Percentiles rank a stretch among this genome's conserved stretches.
These are phyloP conservation scores for Ceratocystis papillata DNA, from an alignment of 2,329 filamentous ascomycete genomes.

Conservation along the genomic window DNA sequence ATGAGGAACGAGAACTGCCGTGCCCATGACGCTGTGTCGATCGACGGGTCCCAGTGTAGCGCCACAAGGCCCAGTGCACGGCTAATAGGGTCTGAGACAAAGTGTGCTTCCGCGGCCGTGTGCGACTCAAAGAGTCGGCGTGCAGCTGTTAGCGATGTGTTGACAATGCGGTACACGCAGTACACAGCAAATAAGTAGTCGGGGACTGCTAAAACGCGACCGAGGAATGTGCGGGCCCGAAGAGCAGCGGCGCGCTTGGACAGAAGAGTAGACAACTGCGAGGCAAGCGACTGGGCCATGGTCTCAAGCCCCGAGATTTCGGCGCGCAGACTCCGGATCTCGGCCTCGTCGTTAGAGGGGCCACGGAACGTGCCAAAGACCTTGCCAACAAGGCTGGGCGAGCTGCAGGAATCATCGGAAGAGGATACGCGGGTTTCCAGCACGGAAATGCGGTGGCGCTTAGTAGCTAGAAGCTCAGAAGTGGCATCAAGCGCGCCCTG, in stretches of 20 bases:
- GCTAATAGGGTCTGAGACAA: conserved; percentile 60
- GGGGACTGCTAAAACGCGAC: conserved; percentile 50
- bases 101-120: conserved; percentile 27
- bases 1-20: conserved; percentile 81
- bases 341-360: conserved; percentile 47
- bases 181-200: conserved; percentile 66
- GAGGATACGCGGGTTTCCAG: conserved; percentile 48
- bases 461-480: conserved; percentile 65
- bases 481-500: conserved; percentile 68
- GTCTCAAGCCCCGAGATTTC: conserved; percentile 71
- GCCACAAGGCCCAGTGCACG: conserved; percentile 69
- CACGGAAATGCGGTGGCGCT: conserved; percentile 59
- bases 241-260: conserved; percentile 52
- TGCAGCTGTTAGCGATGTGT: conserved; percentile 57
- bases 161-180: conserved; percentile 71
- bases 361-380: conserved; percentile 61
- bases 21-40: conserved; percentile 74
- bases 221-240: conserved; percentile 55
- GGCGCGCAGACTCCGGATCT: conserved; percentile 53
- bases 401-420: conserved; percentile 19
- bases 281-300: conserved; percentile 62
- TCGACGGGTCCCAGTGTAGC: conserved; percentile 70
- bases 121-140: conserved; percentile 44
- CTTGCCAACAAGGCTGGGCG: conserved; percentile 55
- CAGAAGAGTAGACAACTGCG: conserved; percentile 51